Evolutionary conservation across 225 moss, liverwort and hornwort genomes (phyloP), one percentile per base, ranked within the genome.

Genomic region (Asterella californica): DNA sequence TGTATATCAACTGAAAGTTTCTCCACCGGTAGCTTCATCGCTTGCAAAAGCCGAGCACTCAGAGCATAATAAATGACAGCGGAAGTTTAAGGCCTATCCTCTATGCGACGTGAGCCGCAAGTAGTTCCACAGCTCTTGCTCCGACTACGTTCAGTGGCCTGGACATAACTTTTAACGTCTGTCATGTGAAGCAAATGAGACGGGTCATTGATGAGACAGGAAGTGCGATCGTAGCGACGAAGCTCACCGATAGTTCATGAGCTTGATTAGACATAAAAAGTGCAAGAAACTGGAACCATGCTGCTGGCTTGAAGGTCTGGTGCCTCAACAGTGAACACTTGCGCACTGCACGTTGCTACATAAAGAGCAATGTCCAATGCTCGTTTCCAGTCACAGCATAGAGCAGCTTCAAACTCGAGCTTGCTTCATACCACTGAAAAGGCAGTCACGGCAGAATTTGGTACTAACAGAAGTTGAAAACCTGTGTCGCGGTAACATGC

Each of bases 11-110:
- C 87, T 59, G 87, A 89, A 33, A 99, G 80, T 33, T 83, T 77
- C 79, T 87, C 86, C 22, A 89, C 85, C 52, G 95, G 88, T 47
- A 95, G 90, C 65, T 83, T 83, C 81, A 95, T 77, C 65, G 90
- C 90, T 32, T 76, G 84, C 83, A 95, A 81, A 59, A 99, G 86
- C 65, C 90, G 85, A 75, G 86, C 78, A 70, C 86, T 52, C 29
- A 99, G 81, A 11, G 83, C 82, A 78, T 93, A 95, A 54, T 90
- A 95, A 71, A 92, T 93, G 36, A 99, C 83, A 0, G 99, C 72
- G 99, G 93, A 57, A 93, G 73, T 74, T 93, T 86, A 42, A 99
- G 71, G 69, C 84, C 85, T 59, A 90, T 86, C 77, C 99, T 89
- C 53, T 99, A 85, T 24, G 84, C 93, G 70, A 93, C 85, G 42